Base-by-base conservation (phyloP, 2,329 filamentous ascomycete genomes). In the Fusarium sublunatum region DNA sequence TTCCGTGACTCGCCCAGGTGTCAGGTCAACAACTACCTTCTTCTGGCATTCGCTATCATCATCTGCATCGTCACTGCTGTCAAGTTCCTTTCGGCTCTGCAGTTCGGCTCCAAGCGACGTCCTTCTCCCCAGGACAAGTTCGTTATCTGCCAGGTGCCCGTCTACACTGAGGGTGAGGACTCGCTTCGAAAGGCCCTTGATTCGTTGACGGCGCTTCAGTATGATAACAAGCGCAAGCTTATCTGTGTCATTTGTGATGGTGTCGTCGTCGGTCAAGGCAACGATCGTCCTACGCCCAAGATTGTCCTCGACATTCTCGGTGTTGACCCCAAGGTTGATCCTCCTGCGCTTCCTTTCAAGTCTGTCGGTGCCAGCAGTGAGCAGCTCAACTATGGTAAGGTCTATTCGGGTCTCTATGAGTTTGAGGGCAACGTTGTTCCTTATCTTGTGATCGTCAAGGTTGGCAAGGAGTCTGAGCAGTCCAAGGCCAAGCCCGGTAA, bases 151-250 rank as follows among this genome's bases (percentile, higher is more conserved):
- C 93, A 97, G 76, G 93, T 99, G 29, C 95, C 95, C 9, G 95
- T 95, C 6, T 99, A 99, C 74, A 99, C 95, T 0, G 95, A 99
- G 81, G 95, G 93, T 70, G 95, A 99, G 81, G 95, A 99, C 71
- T 94, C 93, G 5, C 82, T 99, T 8, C 86, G 95, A 52, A 96
- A 97, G 74, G 94, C 93, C 48, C 83, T 99, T 3, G 95, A 99
- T 75, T 98, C 95, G 1, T 84, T 98, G 57, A 97, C 95, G 13
- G 92, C 93, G 11, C 84, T 99, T 13, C 90, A 96, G 68, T 99
- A 99, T 70, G 95, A 99, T 78, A 97, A 99, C 79, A 99, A 99
- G 82, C 86, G 95, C 64, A 99, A 99, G 79, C 86, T 99, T 25
- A 94, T 99, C 66, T 95, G 90, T 70, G 92, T 99, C 60, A 92